phyloP scores from a whole-genome alignment of 2,329 filamentous ascomycete genomes.

The Fusarium hainanense region DNA sequence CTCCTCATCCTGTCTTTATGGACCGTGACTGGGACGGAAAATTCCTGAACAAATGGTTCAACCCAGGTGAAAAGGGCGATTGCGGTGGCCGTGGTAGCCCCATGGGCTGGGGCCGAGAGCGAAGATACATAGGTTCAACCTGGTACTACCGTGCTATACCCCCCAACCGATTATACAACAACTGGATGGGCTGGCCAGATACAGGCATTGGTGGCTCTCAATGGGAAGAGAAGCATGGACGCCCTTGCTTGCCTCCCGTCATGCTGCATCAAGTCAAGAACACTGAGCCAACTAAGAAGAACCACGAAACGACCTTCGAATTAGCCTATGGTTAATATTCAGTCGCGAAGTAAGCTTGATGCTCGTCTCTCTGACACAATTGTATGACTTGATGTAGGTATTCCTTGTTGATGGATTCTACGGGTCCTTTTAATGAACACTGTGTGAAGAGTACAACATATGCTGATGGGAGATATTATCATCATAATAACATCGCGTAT shows the following conservation, averaged over 20 bases:
- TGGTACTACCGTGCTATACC: constrained; percentile 71
- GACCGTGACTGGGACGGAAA: constrained; percentile 75
- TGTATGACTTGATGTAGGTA: constrained; percentile 14
- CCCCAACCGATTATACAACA: constrained; percentile 69
- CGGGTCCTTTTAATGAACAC: constrained; percentile 9
- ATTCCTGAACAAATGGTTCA: constrained; percentile 68
- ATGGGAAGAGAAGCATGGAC: constrained; percentile 67
- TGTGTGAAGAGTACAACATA: constrained; percentile 24
- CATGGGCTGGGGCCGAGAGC: constrained; percentile 69
- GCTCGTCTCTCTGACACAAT: not conserved
- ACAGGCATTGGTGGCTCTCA: constrained; percentile 63
- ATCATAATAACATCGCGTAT: constrained; percentile 36
- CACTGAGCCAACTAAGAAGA: constrained; percentile 61
- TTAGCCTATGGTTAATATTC: constrained; percentile 52
- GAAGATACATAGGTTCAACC: constrained; percentile 66
- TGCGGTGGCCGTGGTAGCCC: constrained; percentile 66
- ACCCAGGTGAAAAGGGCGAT: constrained; percentile 66
- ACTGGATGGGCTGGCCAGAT: constrained; percentile 71
- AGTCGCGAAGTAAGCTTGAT: not conserved
- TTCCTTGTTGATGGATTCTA: constrained; percentile 13
- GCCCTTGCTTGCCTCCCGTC: constrained; percentile 68
- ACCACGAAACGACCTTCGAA: constrained; percentile 54
- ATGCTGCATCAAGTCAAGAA: constrained; percentile 71
- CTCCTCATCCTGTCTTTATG: constrained; percentile 82
- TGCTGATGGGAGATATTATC: constrained; percentile 33